These are phyloP conservation scores for Aspergillus glaucus DNA, from an alignment of 2,329 filamentous ascomycete genomes.

Conservation along the genomic window DNA sequence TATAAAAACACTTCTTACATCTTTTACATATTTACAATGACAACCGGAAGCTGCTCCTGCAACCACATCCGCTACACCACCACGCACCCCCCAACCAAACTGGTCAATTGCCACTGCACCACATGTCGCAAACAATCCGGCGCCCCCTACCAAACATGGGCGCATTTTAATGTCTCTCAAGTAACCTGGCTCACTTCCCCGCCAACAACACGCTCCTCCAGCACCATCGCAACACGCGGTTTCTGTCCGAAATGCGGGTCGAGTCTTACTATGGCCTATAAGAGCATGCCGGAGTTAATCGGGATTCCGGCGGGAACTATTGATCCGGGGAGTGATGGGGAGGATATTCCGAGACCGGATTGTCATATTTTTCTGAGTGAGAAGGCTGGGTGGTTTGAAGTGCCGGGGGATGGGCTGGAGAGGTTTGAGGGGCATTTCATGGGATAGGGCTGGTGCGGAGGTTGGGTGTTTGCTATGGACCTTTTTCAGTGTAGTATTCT, in stretches of 20 bases:
- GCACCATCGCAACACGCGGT: constrained; percentile 36
- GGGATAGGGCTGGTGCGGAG: not conserved
- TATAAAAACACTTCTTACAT: not conserved
- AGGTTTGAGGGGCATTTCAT: constrained; percentile 9
- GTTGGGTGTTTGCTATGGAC: not conserved
- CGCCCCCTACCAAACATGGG: constrained; percentile 41
- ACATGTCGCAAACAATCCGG: constrained; percentile 46
- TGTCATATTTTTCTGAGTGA: constrained; percentile 43
- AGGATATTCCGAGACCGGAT: constrained; percentile 16
- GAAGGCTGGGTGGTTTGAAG: constrained; percentile 33
- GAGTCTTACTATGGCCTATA: constrained; percentile 41
- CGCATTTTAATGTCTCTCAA: constrained; percentile 26
- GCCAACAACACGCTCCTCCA: constrained; percentile 31
- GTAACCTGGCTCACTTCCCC: constrained; percentile 32
- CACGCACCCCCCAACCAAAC: constrained; percentile 26
- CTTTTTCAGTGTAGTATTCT: not conserved
- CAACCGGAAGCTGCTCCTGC: constrained; percentile 42
- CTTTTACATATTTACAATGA: constrained; percentile 6
- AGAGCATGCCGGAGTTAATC: constrained; percentile 24
- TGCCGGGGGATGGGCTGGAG: constrained; percentile 31
- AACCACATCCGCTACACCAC: constrained; percentile 38
- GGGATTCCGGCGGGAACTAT: constrained; percentile 38
- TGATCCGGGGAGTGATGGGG: constrained; percentile 23
- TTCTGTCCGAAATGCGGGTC: constrained; percentile 44
- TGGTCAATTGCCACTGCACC: constrained; percentile 44